Evolutionary conservation across 1,139 yeast genomes (phyloP).

Genomic region (Blastobotrys malaysiensis): DNA sequence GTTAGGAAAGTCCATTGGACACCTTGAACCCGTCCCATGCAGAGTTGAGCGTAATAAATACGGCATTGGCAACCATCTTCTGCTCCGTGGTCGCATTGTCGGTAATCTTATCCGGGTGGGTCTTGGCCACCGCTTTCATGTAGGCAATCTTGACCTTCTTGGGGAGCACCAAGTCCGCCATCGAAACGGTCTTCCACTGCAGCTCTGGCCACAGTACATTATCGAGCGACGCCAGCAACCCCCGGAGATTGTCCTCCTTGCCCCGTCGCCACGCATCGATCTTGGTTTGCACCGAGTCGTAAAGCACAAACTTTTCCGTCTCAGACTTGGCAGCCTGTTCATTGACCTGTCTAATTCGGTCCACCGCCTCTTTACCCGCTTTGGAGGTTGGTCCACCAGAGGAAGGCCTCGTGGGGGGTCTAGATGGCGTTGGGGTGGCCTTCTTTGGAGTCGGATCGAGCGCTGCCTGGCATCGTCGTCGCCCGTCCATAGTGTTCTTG

Average conservation of each 20-base stretch:
- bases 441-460: slow-evolving; percentile 38
- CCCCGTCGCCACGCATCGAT: slow-evolving; percentile 65
- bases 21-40: slow-evolving; percentile 88
- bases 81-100: slow-evolving; percentile 54
- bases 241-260: slow-evolving; percentile 74
- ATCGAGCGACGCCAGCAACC: slow-evolving; percentile 62
- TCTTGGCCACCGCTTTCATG: slow-evolving; percentile 88
- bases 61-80: slow-evolving; percentile 80
- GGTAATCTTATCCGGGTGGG: slow-evolving; percentile 88
- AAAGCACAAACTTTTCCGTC: slow-evolving; percentile 49
- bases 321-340: slow-evolving; percentile 48
- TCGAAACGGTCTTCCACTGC: slow-evolving; percentile 58
- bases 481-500: slow-evolving; percentile 69
- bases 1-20: slow-evolving; percentile 43
- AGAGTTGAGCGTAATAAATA: slow-evolving; percentile 73
- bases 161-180: slow-evolving; percentile 80
- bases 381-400: slow-evolving; percentile 28
- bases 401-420: slow-evolving; percentile 17
- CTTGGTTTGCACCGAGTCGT: slow-evolving; percentile 53
- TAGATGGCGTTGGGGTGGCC: slow-evolving; percentile 19
- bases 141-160: slow-evolving; percentile 82
- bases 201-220: slow-evolving; percentile 55
- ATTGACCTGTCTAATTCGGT: slow-evolving; percentile 45
- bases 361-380: slow-evolving; percentile 41
- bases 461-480: slow-evolving; percentile 66